Conservation (phyloP, 2,329 filamentous ascomycete species). For the Chaetomium strumarium region DNA sequence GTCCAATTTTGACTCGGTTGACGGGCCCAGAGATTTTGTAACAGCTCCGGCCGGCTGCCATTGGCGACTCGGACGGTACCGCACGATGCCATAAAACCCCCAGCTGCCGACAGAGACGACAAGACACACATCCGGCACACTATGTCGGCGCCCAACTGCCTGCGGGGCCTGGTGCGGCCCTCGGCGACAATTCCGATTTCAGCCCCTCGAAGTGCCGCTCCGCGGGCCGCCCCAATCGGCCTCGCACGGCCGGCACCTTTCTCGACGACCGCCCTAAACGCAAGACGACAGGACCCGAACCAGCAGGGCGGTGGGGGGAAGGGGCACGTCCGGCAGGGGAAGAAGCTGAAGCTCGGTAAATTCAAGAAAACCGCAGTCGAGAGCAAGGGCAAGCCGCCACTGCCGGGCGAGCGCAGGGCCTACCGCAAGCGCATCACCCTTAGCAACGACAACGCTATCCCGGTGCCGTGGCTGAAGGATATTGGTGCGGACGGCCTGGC, state of each 20-base stretch:
- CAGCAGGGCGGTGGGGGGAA: not conserved
- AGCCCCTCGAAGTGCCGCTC: constrained; percentile 11
- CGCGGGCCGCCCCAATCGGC: constrained; percentile 28
- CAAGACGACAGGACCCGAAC: not conserved
- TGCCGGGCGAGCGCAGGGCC: constrained; percentile 77
- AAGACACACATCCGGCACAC: constrained; percentile 14
- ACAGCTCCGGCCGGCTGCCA: constrained; percentile 17
- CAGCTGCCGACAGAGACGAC: constrained; percentile 10
- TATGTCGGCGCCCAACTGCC: constrained; percentile 54
- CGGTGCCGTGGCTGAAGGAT: constrained; percentile 62
- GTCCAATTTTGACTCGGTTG: constrained; percentile 16
- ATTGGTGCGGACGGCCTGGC: constrained; percentile 52
- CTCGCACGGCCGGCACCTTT: constrained; percentile 36
- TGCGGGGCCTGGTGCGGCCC: constrained; percentile 51
- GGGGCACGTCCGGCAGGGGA: constrained; percentile 32
- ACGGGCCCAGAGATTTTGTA: constrained; percentile 13
- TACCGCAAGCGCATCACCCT: constrained; percentile 84
- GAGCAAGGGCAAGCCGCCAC: constrained; percentile 48
- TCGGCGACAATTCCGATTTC: constrained; percentile 20
- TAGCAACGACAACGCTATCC: constrained; percentile 87
- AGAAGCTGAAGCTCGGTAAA: constrained; percentile 35
- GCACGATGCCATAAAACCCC: constrained; percentile 22
- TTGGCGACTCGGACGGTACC: constrained; percentile 18
- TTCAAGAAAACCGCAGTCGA: constrained; percentile 44
- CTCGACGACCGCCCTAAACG: constrained; percentile 35